Evolutionary conservation across 2,329 filamentous ascomycete species (phyloP).

Genomic region (Anthostomella pinea): DNA sequence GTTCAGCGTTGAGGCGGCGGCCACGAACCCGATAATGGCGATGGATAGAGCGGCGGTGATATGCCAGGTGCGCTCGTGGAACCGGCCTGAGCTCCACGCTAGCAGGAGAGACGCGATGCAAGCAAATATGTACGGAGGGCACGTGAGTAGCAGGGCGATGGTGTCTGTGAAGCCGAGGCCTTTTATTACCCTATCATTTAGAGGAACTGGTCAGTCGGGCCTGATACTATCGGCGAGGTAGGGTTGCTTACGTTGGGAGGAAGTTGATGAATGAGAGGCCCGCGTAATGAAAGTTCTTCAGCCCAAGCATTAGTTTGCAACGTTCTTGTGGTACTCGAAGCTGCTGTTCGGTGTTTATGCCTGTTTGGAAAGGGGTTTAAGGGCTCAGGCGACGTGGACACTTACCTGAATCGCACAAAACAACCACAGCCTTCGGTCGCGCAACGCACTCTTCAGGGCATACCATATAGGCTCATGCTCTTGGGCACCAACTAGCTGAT

Average conservation of each 20-base stretch:
- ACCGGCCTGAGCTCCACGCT: constrained; percentile 46
- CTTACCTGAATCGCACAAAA: constrained; percentile 53
- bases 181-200: constrained; percentile 10
- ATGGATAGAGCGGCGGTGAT: constrained; percentile 41
- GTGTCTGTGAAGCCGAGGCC: constrained; percentile 39
- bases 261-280: constrained; percentile 30
- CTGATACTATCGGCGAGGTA: no score
- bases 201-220: no score
- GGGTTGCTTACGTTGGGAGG: constrained; percentile 36
- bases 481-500: constrained; percentile 1
- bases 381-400: no score
- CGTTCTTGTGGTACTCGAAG: no score
- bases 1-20: constrained; percentile 36
- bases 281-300: constrained; percentile 25
- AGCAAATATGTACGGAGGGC: constrained; percentile 48
- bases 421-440: constrained; percentile 49
- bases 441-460: constrained; percentile 44
- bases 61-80: constrained; percentile 48
- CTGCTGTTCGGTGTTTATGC: no score
- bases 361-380: no score
- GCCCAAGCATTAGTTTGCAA: no score
- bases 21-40: constrained; percentile 41
- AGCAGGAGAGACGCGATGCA: constrained; percentile 43
- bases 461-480: constrained; percentile 38
- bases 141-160: constrained; percentile 49